Percentiles rank a stretch among this genome's conserved stretches.
These are phyloP conservation scores for Thalassia testudinum DNA, from an alignment of 116 monocot species.

Conservation along the genomic window DNA sequence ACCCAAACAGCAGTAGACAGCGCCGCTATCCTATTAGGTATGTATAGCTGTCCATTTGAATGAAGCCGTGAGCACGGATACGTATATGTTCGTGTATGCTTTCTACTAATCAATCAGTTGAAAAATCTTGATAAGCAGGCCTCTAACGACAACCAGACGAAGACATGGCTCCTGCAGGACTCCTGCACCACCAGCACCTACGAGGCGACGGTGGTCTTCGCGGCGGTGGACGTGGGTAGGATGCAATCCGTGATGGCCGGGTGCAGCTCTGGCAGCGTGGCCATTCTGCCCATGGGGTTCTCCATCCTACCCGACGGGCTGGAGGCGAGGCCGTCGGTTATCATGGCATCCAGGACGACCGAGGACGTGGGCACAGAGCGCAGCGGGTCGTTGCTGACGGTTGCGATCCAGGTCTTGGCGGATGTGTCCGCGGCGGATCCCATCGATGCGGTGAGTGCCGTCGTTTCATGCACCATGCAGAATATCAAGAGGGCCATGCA, in stretches of 20 bases:
- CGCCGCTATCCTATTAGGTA: too few relatives aligned
- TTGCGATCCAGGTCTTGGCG: constrained; percentile 33
- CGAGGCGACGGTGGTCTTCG: constrained; percentile 35
- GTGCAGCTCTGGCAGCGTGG: constrained; percentile 26
- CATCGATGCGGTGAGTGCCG: constrained; percentile 15
- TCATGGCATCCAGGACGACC: constrained; percentile 13
- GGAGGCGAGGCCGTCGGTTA: constrained; percentile 27
- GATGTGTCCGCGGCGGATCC: constrained; percentile 21
- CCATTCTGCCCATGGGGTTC: constrained; percentile 44
- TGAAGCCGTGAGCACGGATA: too few relatives aligned
- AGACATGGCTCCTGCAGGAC: constrained; percentile 43
- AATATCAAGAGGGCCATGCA: constrained; percentile 35
- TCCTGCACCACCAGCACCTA: constrained; percentile 18
- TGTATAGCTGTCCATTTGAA: too few relatives aligned
- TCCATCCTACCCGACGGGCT: constrained; percentile 40
- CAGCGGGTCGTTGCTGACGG: constrained; percentile 46
- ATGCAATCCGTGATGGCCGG: constrained; percentile 35
- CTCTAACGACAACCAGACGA: constrained; percentile 9
- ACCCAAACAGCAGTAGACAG: too few relatives aligned
- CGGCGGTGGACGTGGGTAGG: constrained; percentile 21
- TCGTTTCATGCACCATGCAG: constrained; percentile 26
- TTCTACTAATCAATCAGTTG: too few relatives aligned
- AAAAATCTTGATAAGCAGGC: too few relatives aligned
- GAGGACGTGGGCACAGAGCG: constrained; percentile 7
- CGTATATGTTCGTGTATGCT: too few relatives aligned